Base-by-base conservation (phyloP, 441 rosid species). In the Brassica hybrid region DNA sequence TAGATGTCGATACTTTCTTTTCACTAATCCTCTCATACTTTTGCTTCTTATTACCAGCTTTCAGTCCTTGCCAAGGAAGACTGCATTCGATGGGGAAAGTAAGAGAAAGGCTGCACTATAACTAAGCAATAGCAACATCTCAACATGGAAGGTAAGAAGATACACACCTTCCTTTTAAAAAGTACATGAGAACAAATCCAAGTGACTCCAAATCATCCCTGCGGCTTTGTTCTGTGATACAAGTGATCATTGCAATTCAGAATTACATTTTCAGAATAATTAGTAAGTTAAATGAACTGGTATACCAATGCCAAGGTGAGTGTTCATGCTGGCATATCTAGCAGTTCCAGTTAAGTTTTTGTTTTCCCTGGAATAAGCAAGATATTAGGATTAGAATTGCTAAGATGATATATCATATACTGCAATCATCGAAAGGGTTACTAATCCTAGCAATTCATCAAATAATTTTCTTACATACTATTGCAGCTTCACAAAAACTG, bases 21-120 rank as follows among this genome's bases (percentile, higher is more conserved):
- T 94, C 98, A 76, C 93, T 91, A 58, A 94, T 94, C 75, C 84
- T 94, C 82, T 94, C 96, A 80, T 94, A 90, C 86, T 94, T 94
- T 74, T 94, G 97, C 82, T 94, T 90, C 85, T 94, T 94, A 34
- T 85, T 91, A 64, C 96, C 97, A n/a, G 98, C 97, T 85, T 89
- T 89, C 61, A 91, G 81, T 82, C 98, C 96, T 85, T 94, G 98
- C 98, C 98, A 94, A 14, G 98, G 98, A 81, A 94, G 96, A 76
- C 97, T 94, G 79, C 79, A 85, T 68, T 50, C 52, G 43, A 58
- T 54, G 5, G 23, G 50, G 41, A 21, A 73, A 80, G 74, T 60
- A 80, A 74, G 79, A 19, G 23, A 65, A 59, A 64, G 48, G 18
- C 38, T 7, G 59, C 54, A 65, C n/a, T 41, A 70, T 1, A 67